A percentile compares a stretch with the other conserved stretches of the same genome.
Conservation (phyloP, 2,329 filamentous ascomycete species). For the Catunica adiposa region DNA sequence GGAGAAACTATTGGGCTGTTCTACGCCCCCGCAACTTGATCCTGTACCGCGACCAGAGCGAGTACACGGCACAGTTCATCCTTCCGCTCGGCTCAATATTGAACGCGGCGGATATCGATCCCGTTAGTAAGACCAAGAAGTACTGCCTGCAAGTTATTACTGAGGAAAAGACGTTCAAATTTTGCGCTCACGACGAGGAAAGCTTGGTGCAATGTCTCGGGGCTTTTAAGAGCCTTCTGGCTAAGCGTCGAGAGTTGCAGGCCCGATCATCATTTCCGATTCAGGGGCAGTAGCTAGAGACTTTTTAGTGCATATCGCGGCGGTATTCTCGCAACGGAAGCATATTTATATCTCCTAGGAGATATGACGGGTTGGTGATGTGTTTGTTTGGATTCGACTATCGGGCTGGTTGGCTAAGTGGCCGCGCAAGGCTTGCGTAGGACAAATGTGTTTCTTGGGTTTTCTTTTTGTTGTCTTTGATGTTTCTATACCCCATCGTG, state of each 20-base stretch:
- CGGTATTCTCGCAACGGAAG: not conserved
- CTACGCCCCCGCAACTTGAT: conserved; percentile 70
- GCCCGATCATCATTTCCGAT: conserved; percentile 18
- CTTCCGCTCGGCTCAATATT: conserved; percentile 64
- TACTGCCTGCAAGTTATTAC: conserved; percentile 87
- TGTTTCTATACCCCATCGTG: not conserved
- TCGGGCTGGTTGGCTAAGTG: not conserved
- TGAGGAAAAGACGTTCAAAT: conserved; percentile 70
- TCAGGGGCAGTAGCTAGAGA: not conserved
- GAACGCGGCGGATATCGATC: conserved; percentile 83
- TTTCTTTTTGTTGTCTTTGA: not conserved
- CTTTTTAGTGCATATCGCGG: not conserved
- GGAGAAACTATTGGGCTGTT: conserved; percentile 91
- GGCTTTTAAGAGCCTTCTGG: conserved; percentile 72
- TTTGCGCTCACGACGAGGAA: conserved; percentile 68
- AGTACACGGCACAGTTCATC: conserved; percentile 76
- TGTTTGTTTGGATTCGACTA: not conserved
- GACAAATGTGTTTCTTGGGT: not conserved
- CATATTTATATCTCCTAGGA: not conserved
- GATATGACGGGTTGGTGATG: not conserved
- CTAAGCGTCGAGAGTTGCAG: conserved; percentile 49
- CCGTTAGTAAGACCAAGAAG: conserved; percentile 65
- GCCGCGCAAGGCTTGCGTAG: not conserved
- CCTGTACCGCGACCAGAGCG: conserved; percentile 81
- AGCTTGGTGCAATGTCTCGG: conserved; percentile 69